Conservation (phyloP, 1,284 basidiomycete species). For the Malassezia obtusa region DNA sequence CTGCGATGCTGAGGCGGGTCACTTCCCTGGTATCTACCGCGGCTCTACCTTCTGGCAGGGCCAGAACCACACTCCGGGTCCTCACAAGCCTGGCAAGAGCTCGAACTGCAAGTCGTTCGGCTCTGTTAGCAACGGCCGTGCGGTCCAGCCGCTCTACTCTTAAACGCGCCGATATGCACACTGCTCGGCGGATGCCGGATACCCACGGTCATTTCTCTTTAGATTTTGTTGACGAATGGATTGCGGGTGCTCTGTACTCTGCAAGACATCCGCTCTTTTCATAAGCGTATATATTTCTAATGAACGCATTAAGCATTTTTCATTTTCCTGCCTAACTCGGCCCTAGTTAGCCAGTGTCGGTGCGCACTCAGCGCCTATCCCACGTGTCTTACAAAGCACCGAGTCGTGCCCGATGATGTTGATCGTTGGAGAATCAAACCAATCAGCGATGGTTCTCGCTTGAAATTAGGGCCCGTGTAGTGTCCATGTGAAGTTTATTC, state of each 20-base stretch:
- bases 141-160: neutral
- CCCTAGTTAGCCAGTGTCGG: too few species aligned
- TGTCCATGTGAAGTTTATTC: neutral
- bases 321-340: too few species aligned
- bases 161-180: too few species aligned
- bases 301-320: too few species aligned
- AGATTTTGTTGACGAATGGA: too few species aligned
- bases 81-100: slow-evolving; percentile 2
- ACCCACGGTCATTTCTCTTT: neutral
- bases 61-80: neutral
- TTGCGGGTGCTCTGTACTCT: too few species aligned
- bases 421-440: neutral
- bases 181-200: neutral
- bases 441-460: neutral
- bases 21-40: slow-evolving; percentile 39
- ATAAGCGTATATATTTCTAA: too few species aligned
- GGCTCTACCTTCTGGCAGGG: slow-evolving; percentile 39
- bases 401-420: too few species aligned
- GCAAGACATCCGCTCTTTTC: too few species aligned
- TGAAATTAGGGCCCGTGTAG: neutral
- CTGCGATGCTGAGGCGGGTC: slow-evolving; percentile 34
- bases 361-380: too few species aligned
- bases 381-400: too few species aligned
- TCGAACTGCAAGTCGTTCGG: slow-evolving; percentile 8
- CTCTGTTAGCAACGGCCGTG: slow-evolving; percentile 1